These are phyloP conservation scores for Galium porrigens DNA, from an alignment of 305 asterid genomes.

Conservation along the genomic window DNA sequence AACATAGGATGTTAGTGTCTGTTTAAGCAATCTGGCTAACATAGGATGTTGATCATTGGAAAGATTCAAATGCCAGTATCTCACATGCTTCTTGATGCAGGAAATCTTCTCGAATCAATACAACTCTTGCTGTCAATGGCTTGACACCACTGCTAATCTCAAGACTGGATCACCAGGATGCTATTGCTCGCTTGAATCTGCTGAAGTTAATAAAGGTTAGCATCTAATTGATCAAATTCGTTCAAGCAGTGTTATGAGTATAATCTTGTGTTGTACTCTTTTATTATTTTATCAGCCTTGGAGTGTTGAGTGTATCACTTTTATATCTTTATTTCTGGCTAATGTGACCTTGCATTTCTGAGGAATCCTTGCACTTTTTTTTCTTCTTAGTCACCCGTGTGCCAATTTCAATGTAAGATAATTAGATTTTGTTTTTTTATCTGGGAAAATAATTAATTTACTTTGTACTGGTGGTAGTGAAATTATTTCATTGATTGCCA, in stretches of 20 bases:
- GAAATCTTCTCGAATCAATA: conserved; percentile 91
- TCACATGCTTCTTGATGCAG: conserved; percentile 35
- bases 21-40: neutral
- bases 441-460: neutral
- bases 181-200: conserved; percentile 83
- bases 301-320: neutral
- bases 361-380: neutral
- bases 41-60: neutral
- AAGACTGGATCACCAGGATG: conserved; percentile 93
- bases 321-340: neutral
- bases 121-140: conserved; percentile 90
- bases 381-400: neutral
- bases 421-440: neutral
- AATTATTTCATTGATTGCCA: neutral
- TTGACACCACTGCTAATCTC: conserved; percentile 80
- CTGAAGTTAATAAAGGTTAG: conserved; percentile 85
- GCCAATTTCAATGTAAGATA: neutral
- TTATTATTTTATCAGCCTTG: neutral
- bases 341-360: neutral
- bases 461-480: neutral
- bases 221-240: neutral
- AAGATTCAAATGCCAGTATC: neutral
- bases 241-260: neutral
- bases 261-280: neutral
- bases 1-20: neutral